Evolutionary conservation across 179 eudicot species (phyloP).

Genomic region (Silene noctiflora): DNA sequence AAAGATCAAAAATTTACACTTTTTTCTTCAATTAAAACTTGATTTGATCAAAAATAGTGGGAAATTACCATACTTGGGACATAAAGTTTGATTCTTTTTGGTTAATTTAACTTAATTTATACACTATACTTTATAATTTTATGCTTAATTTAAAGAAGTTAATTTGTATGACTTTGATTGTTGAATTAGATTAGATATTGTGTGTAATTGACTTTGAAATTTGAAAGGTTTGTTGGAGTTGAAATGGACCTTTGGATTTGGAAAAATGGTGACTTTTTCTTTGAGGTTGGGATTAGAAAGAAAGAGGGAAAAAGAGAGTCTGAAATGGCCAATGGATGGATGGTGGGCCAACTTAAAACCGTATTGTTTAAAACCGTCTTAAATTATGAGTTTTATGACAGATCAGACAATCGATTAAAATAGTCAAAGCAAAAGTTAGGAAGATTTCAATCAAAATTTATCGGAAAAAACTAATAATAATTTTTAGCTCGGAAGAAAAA

Average conservation of each 20-base stretch:
- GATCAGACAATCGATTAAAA: no score
- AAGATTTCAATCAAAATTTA: no score
- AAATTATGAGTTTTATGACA: no score
- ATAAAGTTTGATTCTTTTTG: slow-evolving; percentile 3
- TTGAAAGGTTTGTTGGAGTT: not conserved
- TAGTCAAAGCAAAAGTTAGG: no score
- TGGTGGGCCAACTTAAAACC: not conserved
- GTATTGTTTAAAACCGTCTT: no score
- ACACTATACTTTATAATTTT: not conserved
- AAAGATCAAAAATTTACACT: not conserved
- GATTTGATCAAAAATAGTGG: not conserved
- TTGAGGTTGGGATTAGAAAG: slow-evolving; percentile 15
- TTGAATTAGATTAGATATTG: not conserved
- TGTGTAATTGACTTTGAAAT: not conserved
- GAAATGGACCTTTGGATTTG: not conserved
- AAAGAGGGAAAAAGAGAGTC: slow-evolving; percentile 18
- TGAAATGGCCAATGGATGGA: not conserved
- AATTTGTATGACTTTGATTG: not conserved
- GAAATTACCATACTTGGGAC: not conserved
- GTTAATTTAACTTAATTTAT: not conserved
- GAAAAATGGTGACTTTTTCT: not conserved
- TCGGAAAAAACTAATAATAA: no score
- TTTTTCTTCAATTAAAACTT: not conserved
- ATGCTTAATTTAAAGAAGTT: no score
- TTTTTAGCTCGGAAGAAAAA: no score